These are phyloP conservation scores for Talaromyces thailandensis DNA, from an alignment of 495 filamentous ascomycete genomes.

Conservation along the genomic window DNA sequence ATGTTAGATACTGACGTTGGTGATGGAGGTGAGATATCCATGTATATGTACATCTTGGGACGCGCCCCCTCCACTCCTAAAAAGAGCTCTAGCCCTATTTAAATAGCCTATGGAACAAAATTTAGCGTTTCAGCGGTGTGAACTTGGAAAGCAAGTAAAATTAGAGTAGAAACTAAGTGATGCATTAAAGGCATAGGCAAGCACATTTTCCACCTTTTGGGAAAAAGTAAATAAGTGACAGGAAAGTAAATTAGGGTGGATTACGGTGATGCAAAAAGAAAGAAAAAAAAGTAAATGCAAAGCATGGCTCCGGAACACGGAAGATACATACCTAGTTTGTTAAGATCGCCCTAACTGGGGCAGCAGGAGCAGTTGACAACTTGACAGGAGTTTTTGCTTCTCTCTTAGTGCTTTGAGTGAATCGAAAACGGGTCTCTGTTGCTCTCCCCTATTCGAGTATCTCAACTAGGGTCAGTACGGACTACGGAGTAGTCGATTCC, in stretches of 20 bases:
- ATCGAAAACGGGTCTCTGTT: not conserved
- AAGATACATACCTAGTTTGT: not conserved
- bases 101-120: not conserved
- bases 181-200: not conserved
- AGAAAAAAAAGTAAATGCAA: not conserved
- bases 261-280: not conserved
- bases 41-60: conserved; percentile 1
- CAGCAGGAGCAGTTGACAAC: not conserved
- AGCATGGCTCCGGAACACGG: not conserved
- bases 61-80: not conserved
- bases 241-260: not conserved
- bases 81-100: not conserved
- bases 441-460: not conserved
- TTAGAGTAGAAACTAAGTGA: not conserved
- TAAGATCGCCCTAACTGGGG: not conserved
- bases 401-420: not conserved
- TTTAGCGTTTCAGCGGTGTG: conserved; percentile 3
- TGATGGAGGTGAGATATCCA: not conserved
- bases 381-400: not conserved
- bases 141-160: not conserved
- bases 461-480: not conserved
- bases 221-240: not conserved
- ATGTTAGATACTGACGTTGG: not conserved
- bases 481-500: not conserved
- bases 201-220: not conserved